Conservation (phyloP, 2,329 filamentous ascomycete genomes). For the Fusarium mexicanum region DNA sequence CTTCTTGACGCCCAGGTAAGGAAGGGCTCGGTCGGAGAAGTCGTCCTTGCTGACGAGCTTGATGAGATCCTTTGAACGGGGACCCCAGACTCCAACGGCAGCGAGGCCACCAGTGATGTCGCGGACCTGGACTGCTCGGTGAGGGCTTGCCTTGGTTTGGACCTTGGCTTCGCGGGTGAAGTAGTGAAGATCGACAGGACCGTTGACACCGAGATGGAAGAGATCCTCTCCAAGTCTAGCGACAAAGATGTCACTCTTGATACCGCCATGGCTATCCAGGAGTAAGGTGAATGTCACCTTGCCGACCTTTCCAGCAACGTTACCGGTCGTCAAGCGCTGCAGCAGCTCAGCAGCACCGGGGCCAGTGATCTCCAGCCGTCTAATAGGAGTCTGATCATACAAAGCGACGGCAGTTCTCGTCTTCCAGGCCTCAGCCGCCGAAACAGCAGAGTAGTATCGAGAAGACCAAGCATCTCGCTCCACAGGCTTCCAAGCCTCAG, state of each 20-base stretch:
- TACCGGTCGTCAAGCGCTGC: slow-evolving; percentile 61
- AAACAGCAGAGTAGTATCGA: slow-evolving; percentile 65
- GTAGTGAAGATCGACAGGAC: slow-evolving; percentile 63
- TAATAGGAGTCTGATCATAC: slow-evolving; percentile 70
- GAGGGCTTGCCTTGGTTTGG: slow-evolving; percentile 54
- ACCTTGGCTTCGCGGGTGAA: slow-evolving; percentile 61
- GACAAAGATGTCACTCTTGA: slow-evolving; percentile 67
- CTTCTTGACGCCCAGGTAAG: slow-evolving; percentile 60
- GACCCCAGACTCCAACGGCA: slow-evolving; percentile 71
- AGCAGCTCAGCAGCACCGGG: slow-evolving; percentile 65
- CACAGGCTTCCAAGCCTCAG: slow-evolving; percentile 62
- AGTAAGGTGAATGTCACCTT: slow-evolving; percentile 66
- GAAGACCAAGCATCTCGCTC: slow-evolving; percentile 68
- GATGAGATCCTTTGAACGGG: slow-evolving; percentile 63
- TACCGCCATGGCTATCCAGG: slow-evolving; percentile 61
- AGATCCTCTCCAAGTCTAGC: slow-evolving; percentile 59
- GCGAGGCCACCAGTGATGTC: slow-evolving; percentile 70
- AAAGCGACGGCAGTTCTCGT: slow-evolving; percentile 69
- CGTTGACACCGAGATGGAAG: slow-evolving; percentile 67
- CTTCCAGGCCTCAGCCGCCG: slow-evolving; percentile 71
- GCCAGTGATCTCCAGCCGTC: slow-evolving; percentile 66
- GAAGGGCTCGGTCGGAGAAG: slow-evolving; percentile 56
- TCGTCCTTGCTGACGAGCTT: slow-evolving; percentile 55
- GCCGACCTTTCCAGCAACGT: slow-evolving; percentile 58
- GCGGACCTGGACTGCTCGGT: slow-evolving; percentile 59